Evolutionary conservation across 495 filamentous ascomycete genomes (phyloP).

Genomic region (Aspergillus ellipticus): DNA sequence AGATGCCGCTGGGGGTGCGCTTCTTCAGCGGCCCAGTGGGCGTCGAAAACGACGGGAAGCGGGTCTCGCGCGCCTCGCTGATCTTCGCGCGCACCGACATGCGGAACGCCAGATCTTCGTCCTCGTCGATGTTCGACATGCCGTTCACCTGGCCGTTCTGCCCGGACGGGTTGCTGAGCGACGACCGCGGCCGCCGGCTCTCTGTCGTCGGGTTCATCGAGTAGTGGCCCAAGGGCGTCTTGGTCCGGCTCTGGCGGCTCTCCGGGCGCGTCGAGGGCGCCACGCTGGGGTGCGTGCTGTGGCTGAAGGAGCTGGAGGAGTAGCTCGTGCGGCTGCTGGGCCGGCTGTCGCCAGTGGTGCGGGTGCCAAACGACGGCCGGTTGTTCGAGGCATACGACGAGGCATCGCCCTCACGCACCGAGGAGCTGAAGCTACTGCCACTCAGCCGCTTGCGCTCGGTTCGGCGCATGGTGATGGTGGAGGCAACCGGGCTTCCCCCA

Average conservation of each 20-base stretch:
- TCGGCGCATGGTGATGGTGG: slow-evolving; percentile 72
- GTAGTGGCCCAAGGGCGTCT: slow-evolving; percentile 58
- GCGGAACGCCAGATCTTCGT: slow-evolving; percentile 33
- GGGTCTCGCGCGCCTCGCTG: slow-evolving; percentile 21
- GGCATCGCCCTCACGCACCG: slow-evolving; percentile 46
- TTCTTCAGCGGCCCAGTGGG: slow-evolving; percentile 30
- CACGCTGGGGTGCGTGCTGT: slow-evolving; percentile 34
- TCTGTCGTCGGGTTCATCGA: slow-evolving; percentile 44
- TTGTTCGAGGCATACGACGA: slow-evolving; percentile 43
- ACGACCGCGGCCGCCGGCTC: slow-evolving; percentile 45
- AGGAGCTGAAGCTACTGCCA: slow-evolving; percentile 58
- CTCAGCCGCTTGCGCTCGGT: slow-evolving; percentile 62
- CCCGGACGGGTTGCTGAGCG: slow-evolving; percentile 41
- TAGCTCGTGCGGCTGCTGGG: slow-evolving; percentile 47
- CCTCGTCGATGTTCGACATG: slow-evolving; percentile 45
- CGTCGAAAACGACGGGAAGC: slow-evolving; percentile 23
- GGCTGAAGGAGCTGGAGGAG: slow-evolving; percentile 45
- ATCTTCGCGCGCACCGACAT: slow-evolving; percentile 34
- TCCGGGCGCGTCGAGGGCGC: slow-evolving; percentile 48
- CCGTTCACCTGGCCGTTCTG: slow-evolving; percentile 30
- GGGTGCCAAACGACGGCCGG: slow-evolving; percentile 50
- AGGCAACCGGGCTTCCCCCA: slow-evolving; percentile 58
- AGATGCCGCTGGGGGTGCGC: slow-evolving; percentile 50
- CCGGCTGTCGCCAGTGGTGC: slow-evolving; percentile 38
- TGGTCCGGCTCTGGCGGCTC: slow-evolving; percentile 66